Base-by-base conservation (phyloP, 805 yeast genomes). In the Yarrowia yakushimensis region DNA sequence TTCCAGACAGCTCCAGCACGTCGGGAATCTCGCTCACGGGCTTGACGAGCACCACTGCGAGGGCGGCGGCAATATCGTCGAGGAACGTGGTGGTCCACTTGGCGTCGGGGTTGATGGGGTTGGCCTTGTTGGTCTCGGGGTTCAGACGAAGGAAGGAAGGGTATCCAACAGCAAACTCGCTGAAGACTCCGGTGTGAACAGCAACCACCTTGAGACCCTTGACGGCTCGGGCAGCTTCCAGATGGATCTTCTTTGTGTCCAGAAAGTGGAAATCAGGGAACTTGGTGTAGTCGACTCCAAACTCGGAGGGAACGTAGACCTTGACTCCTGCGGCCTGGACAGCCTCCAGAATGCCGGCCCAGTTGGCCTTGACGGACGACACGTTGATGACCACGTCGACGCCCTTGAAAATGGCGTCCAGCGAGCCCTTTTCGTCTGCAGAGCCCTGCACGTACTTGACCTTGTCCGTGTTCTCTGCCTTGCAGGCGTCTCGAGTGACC, bases 251-350 rank as follows among this genome's bases (percentile, higher is more conserved):
- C 66, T 70, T 69, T 31, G 31, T 17, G 11, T 48, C 62, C 17
- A 65, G 55, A 15, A 43, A 54, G 28, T 33, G 17, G 31, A 20
- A 28, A n/a, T 45, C 59, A 8, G 42, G 57, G 20, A 46, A 39
- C 28, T 37, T 28, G 37, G 62, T 55, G 43, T 63, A 52, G 61
- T 82, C 83, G 22, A 76, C 67, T 41, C 89, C 90, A 67, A 81
- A 85, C 67, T 84, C 87, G 2, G 86, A 80, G 31, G 87, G 86
- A 66, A 84, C 79, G 73, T 77, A 84, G 33, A 82, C 69, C 68
- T 80, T 79, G 55, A 83, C 82, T 15, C 66, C 66, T 65, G 79
- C 78, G 57, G 75, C 76, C 30, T 68, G 71, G 2, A 79, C 78
- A 8, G 80, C 77, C 52, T 79, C 81, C 33, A 79, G 63, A n/a